Evolutionary conservation across 1,284 basidiomycete species (phyloP).

Genomic region (Singerocomus inundabilis): DNA sequence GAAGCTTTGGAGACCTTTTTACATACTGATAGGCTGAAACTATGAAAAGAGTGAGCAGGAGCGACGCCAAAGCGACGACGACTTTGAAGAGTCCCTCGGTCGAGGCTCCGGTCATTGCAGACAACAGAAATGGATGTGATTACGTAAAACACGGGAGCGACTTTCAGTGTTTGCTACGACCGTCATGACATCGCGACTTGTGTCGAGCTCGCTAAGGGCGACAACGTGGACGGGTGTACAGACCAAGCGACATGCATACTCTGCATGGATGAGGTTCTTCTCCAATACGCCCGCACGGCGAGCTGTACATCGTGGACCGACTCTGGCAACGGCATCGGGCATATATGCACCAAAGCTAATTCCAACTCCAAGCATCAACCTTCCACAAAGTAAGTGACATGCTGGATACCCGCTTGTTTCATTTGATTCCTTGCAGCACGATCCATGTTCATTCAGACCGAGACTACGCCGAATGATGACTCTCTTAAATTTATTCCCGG

Average conservation of each 20-base stretch:
- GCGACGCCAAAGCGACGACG: constrained; percentile 7
- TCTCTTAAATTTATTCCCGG: constrained; percentile 99
- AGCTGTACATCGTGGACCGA: constrained; percentile 35
- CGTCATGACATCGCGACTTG: constrained; percentile 23
- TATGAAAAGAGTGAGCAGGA: constrained; percentile 11
- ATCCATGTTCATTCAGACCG: constrained; percentile 97
- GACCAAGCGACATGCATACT: constrained; percentile 4
- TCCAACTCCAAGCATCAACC: constrained; percentile 7
- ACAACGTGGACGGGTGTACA: constrained; percentile 1
- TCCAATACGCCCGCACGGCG: constrained; percentile 24
- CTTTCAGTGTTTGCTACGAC: constrained; percentile 3
- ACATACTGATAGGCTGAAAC: constrained; percentile 27
- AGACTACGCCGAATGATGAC: constrained; percentile 95
- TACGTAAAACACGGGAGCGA: constrained; percentile 19
- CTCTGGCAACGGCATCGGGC: constrained; percentile 38
- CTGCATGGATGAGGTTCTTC: constrained; percentile 23
- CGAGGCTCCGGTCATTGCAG: constrained; percentile 9
- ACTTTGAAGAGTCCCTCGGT: background rate
- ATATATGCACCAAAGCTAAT: constrained; percentile 24
- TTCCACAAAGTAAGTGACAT: constrained; percentile 27
- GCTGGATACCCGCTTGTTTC: background rate
- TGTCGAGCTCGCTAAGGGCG: constrained; percentile 20
- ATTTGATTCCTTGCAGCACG: constrained; percentile 50
- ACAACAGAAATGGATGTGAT: background rate
- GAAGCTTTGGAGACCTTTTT: constrained; percentile 43